These are phyloP conservation scores for Verticillium nubilum DNA, from an alignment of 2,329 filamentous ascomycete species.

Conservation along the genomic window DNA sequence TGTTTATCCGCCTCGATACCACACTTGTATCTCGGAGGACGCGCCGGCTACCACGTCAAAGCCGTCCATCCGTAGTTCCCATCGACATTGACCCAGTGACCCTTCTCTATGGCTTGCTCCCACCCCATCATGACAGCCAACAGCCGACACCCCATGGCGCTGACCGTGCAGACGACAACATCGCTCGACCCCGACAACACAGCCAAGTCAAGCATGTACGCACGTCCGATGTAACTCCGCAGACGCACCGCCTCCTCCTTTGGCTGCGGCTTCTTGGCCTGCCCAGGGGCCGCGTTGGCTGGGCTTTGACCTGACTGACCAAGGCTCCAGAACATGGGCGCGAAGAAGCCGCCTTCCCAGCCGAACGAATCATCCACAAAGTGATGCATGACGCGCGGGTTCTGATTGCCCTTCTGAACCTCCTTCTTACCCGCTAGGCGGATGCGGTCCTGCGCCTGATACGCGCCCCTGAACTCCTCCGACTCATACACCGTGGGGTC, in stretches of 20 bases:
- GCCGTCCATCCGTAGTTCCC: constrained; percentile 59
- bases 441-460: constrained; percentile 70
- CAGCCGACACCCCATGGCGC: constrained; percentile 65
- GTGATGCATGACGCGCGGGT: constrained; percentile 44
- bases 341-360: constrained; percentile 86
- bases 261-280: constrained; percentile 26
- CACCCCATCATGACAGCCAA: constrained; percentile 85
- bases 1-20: background rate
- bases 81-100: constrained; percentile 75
- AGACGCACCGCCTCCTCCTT: constrained; percentile 56
- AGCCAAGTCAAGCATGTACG: constrained; percentile 75
- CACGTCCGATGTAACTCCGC: constrained; percentile 69
- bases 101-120: constrained; percentile 57
- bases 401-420: constrained; percentile 31
- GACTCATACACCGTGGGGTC: constrained; percentile 70
- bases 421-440: constrained; percentile 62
- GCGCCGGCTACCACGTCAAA: constrained; percentile 25
- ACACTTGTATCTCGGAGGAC: background rate
- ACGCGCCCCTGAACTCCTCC: constrained; percentile 52
- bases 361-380: constrained; percentile 74
- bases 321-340: constrained; percentile 74
- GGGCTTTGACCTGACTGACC: constrained; percentile 43
- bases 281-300: constrained; percentile 25
- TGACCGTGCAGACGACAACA: constrained; percentile 70
- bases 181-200: constrained; percentile 66